phyloP scores from a whole-genome alignment of 306 rosid genomes.

The Quercus variabilis region DNA sequence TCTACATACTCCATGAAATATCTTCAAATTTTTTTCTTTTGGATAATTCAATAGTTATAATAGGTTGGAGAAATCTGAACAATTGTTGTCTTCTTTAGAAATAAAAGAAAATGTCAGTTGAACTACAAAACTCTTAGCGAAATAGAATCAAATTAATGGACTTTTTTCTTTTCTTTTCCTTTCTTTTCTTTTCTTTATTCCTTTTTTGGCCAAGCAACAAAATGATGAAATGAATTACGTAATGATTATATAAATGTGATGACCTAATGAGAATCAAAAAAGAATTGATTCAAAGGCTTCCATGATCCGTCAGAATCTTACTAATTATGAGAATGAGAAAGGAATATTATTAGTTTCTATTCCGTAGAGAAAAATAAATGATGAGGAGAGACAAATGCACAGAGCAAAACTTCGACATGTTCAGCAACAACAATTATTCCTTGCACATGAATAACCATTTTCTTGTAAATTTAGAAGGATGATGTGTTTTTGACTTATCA shows the following conservation, averaged over 20 bases:
- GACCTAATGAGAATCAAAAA: slow-evolving; percentile 13
- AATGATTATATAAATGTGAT: not conserved
- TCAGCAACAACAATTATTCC: slow-evolving; percentile 14
- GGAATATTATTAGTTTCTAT: slow-evolving; percentile 16
- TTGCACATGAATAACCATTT: not conserved
- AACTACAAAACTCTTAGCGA: too few relatives aligned
- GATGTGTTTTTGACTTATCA: too few relatives aligned
- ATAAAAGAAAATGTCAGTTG: too few relatives aligned
- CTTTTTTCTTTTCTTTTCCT: too few relatives aligned
- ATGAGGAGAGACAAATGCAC: not conserved
- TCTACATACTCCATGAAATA: too few relatives aligned
- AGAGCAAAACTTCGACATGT: slow-evolving; percentile 16
- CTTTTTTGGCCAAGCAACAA: not conserved
- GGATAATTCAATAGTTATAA: too few relatives aligned
- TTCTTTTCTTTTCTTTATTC: too few relatives aligned
- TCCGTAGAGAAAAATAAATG: not conserved
- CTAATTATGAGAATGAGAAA: slow-evolving; percentile 25
- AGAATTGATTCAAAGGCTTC: slow-evolving; percentile 34
- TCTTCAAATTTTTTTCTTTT: too few relatives aligned
- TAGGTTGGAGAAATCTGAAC: too few relatives aligned
- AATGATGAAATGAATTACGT: slow-evolving; percentile 17
- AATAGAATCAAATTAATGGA: too few relatives aligned
- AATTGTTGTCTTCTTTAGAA: too few relatives aligned
- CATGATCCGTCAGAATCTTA: slow-evolving; percentile 25
- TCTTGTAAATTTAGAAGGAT: not conserved